Percentiles rank a stretch among this genome's conserved stretches.
These are phyloP conservation scores for Oxytropis ochrocephala DNA, from an alignment of 306 rosid genomes.

Conservation along the genomic window DNA sequence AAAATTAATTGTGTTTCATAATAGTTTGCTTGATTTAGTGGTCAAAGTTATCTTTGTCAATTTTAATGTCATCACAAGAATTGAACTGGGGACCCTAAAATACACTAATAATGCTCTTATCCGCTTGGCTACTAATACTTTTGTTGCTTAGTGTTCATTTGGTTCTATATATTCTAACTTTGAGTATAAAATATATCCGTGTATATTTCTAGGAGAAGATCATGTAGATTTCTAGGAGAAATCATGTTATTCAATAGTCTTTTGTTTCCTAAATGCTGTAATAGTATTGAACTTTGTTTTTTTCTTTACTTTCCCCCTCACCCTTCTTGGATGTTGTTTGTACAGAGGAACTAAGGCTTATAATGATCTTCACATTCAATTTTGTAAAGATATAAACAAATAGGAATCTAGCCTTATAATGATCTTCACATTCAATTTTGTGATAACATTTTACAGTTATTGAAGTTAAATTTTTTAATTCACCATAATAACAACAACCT, in stretches of 20 bases:
- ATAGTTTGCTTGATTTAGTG: too few relatives aligned
- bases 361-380: conserved; percentile 10
- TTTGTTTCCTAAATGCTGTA: not conserved
- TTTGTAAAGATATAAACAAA: not conserved
- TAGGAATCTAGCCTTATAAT: conserved; percentile 2
- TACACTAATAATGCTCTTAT: too few relatives aligned
- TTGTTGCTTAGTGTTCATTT: too few relatives aligned
- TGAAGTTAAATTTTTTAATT: not conserved
- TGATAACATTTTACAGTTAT: not conserved
- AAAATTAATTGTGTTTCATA: too few relatives aligned
- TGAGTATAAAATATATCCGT: too few relatives aligned
- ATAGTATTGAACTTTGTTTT: not conserved
- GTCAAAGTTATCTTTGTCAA: too few relatives aligned
- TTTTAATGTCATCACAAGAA: too few relatives aligned
- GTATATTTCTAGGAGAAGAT: too few relatives aligned
- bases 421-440: conserved; percentile 12
- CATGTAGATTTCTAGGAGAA: conserved; percentile 10
- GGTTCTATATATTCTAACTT: too few relatives aligned
- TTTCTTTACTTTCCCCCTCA: not conserved
- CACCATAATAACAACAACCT: not conserved
- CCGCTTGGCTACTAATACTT: too few relatives aligned
- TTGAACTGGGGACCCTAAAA: too few relatives aligned
- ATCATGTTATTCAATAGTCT: not conserved
- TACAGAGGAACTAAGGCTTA: not conserved
- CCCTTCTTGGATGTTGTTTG: not conserved